A percentile compares a stretch with the other conserved stretches of the same genome.
phyloP scores from a whole-genome alignment of 1,139 yeast species.

The Diutina catenulata region DNA sequence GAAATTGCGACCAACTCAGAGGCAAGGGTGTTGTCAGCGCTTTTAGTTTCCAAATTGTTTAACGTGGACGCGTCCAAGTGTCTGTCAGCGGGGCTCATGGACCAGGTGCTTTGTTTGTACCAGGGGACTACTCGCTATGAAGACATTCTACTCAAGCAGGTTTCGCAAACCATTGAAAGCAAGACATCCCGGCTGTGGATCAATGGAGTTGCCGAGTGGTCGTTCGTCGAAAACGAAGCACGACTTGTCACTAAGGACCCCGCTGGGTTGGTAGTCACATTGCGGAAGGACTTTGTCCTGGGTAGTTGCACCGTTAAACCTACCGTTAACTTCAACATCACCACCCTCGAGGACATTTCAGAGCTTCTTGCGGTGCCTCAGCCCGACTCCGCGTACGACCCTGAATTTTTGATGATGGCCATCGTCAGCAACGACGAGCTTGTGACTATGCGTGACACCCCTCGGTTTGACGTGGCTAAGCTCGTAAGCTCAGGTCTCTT shows the following conservation, averaged over 20 bases:
- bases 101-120: slow-evolving; percentile 39
- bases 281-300: slow-evolving; percentile 41
- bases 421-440: slow-evolving; percentile 53
- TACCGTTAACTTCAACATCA: slow-evolving; percentile 37
- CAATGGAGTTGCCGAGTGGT: slow-evolving; percentile 52
- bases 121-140: slow-evolving; percentile 49
- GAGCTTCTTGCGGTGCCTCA: not conserved
- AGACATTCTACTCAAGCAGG: slow-evolving; percentile 48
- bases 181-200: slow-evolving; percentile 45
- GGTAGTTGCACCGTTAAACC: too few species aligned
- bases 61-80: slow-evolving; percentile 33
- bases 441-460: slow-evolving; percentile 16
- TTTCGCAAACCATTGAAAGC: slow-evolving; percentile 48
- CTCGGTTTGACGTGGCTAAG: slow-evolving; percentile 39
- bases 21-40: slow-evolving; percentile 28
- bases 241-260: slow-evolving; percentile 38
- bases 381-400: slow-evolving; percentile 35
- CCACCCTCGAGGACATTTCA: too few species aligned
- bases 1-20: too few species aligned
- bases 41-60: slow-evolving; percentile 35
- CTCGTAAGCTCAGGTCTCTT: slow-evolving; percentile 50
- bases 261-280: slow-evolving; percentile 37
- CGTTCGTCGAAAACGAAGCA: slow-evolving; percentile 33
- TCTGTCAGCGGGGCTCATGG: slow-evolving; percentile 35
- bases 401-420: slow-evolving; percentile 46